Conservation (phyloP, 495 filamentous ascomycete genomes). For the Tuber magnatum region DNA sequence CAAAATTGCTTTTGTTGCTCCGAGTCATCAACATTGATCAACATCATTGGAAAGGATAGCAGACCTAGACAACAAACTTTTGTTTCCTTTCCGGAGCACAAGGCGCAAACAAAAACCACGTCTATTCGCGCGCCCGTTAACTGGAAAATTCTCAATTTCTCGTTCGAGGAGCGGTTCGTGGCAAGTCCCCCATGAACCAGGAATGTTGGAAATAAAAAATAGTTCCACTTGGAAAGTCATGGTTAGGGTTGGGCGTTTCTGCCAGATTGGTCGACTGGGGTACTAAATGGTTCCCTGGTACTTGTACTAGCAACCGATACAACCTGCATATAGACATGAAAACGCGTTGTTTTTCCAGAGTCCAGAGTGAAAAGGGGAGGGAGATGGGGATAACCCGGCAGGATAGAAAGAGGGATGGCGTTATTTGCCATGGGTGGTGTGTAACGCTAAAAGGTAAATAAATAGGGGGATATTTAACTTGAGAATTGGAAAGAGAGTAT, state of each 20-base stretch:
- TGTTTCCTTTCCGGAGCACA: not conserved
- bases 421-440: not conserved
- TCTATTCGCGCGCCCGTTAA: not conserved
- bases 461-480: not conserved
- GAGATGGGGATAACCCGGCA: not conserved
- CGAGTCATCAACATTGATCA: not conserved
- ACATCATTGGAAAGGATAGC: not conserved
- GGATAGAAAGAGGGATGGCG: not conserved
- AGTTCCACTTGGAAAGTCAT: not conserved
- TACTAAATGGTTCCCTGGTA: not conserved
- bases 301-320: not conserved
- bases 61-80: not conserved
- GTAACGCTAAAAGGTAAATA: not conserved
- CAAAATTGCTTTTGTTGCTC: not conserved
- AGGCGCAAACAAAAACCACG: not conserved
- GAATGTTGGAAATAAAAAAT: not conserved
- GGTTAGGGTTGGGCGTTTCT: not conserved
- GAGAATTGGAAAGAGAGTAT: not conserved
- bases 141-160: not conserved
- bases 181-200: not conserved
- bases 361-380: not conserved
- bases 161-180: not conserved
- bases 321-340: not conserved
- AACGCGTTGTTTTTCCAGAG: not conserved
- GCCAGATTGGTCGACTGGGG: not conserved